These are phyloP conservation scores for Cryptosporidium ryanae DNA, from an alignment of 169 alveolate genomes.

Conservation along the genomic window DNA sequence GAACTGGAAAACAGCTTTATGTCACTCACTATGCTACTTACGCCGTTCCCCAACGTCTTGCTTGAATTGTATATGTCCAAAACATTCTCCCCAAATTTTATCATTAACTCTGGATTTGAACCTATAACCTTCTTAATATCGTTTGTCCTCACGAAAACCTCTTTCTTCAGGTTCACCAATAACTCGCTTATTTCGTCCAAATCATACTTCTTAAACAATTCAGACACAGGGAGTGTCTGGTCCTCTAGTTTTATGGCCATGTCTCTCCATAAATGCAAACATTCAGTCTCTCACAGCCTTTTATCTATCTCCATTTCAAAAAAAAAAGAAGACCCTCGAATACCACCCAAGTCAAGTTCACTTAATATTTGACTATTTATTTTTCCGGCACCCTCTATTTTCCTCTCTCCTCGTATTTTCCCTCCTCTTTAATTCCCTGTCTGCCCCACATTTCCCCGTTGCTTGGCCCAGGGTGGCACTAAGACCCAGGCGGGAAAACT, in stretches of 20 bases:
- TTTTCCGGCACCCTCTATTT: no score
- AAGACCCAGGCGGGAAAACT: no score
- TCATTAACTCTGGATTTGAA: slow-evolving; percentile 71
- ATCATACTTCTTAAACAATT: slow-evolving; percentile 49
- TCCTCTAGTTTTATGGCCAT: slow-evolving; percentile 40
- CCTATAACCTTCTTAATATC: slow-evolving; percentile 58
- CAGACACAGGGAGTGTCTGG: slow-evolving; percentile 34
- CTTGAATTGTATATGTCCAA: slow-evolving; percentile 19
- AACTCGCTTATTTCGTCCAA: slow-evolving; percentile 62
- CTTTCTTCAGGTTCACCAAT: slow-evolving; percentile 47
- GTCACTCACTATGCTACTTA: not conserved
- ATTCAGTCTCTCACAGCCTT: no score
- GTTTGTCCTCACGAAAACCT: slow-evolving; percentile 44
- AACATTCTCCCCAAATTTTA: slow-evolving; percentile 69
- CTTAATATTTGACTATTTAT: no score
- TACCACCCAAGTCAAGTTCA: no score
- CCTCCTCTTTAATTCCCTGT: no score
- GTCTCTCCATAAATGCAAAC: not conserved
- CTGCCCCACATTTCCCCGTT: no score
- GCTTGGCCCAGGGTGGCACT: no score
- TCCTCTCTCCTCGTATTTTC: no score
- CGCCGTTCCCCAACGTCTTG: not conserved
- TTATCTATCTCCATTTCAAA: no score
- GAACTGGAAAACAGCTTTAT: slow-evolving; percentile 1
- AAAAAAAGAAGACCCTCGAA: no score